Base-by-base conservation (phyloP, 257 asterid genomes). In the Handroanthus guayacan region DNA sequence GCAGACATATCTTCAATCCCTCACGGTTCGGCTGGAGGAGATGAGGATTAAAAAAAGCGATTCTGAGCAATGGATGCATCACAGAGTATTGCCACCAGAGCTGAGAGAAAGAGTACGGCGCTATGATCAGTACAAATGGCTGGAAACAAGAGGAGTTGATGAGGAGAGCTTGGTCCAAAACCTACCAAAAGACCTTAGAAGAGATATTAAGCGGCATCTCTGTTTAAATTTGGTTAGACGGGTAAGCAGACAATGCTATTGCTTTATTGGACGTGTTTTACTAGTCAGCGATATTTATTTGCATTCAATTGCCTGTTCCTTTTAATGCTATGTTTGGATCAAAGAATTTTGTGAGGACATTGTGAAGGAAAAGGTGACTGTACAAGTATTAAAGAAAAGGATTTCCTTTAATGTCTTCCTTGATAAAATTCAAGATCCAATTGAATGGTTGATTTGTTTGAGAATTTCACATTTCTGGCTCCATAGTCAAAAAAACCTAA, bases 61-160 rank as follows among this genome's bases (percentile, higher is more conserved):
- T 79, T 92, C 99, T 0, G 98, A 95, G 89, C 98, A 88, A 69
- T 95, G 99, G 99, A 95, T 95, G 99, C 98, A 89, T 83, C 99
- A 95, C 80, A 80, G 99, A 56, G 94, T 95, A 43, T 92, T 95
- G 20, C 99, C 99, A 16, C 84, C 83, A 17, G 97, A 95, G 78
- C 90, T 91, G 34, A 86, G 90, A 87, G 96, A 92, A 78, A 83
- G 96, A 75, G 99, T 95, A 7, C 78, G 98, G 48, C 96, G 99
- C 25, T 93, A 95, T 36, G 97, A 95, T 83, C 97, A 91, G 55
- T 91, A 92, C 91, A 91, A 89, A 83, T 89, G 97, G 97, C 71
- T 89, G 64, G 98, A 95, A 89, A 93, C 98, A 9, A 83, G 97
- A 84, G 98, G 97, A 62, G 98, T 95, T 6, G 93, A 95, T 50